Percentiles rank a stretch among this genome's conserved stretches.
These are phyloP conservation scores for Penicillium sp. DNA, from an alignment of 2,329 filamentous ascomycete species.

Conservation along the genomic window DNA sequence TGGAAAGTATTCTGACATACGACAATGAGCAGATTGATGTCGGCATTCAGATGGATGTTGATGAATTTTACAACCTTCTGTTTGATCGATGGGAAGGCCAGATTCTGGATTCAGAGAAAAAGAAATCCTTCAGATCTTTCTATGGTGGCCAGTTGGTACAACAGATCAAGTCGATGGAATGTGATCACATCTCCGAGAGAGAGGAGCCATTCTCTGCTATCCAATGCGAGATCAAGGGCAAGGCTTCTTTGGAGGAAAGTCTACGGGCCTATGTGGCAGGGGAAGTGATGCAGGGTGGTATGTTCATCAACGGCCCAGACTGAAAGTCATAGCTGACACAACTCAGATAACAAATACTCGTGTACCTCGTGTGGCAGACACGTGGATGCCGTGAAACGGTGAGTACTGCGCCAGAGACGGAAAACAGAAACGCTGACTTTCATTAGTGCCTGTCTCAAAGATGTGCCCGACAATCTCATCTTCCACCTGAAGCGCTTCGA, in stretches of 20 bases:
- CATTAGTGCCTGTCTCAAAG: conserved; percentile 78
- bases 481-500: conserved; percentile 77
- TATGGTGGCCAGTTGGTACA: conserved; percentile 91
- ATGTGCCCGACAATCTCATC: conserved; percentile 90
- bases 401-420: conserved; percentile 16
- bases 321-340: conserved; percentile 21
- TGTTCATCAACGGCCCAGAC: conserved; percentile 23
- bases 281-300: conserved; percentile 89
- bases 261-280: conserved; percentile 94
- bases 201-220: conserved; percentile 91
- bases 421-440: neutral
- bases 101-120: conserved; percentile 67
- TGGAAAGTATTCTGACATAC: conserved; percentile 76
- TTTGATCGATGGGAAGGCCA: conserved; percentile 91
- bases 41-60: conserved; percentile 93
- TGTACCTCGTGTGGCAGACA: conserved; percentile 86
- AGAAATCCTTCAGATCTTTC: conserved; percentile 74
- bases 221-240: conserved; percentile 95
- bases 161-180: conserved; percentile 94
- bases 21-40: conserved; percentile 83
- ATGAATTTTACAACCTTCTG: conserved; percentile 93
- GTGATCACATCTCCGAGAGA: conserved; percentile 86
- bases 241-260: conserved; percentile 79
- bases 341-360: conserved; percentile 90
- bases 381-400: conserved; percentile 90